phyloP scores from a whole-genome alignment of 1,284 basidiomycete species.

The Exobasidium cylindrosporum region DNA sequence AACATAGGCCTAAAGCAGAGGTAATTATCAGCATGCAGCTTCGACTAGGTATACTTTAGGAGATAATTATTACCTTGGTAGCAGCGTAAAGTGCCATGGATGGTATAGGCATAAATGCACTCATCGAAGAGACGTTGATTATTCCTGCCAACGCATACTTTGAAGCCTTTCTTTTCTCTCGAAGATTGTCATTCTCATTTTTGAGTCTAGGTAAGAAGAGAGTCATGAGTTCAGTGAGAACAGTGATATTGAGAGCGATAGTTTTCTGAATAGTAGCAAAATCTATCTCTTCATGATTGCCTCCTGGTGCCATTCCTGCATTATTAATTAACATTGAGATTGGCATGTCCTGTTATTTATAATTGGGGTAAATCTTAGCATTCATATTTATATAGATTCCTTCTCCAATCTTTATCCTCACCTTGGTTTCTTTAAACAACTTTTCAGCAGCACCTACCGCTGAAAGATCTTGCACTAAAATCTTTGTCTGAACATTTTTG shows the following conservation, averaged over 20 bases:
- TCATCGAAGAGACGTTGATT: constrained; percentile 22
- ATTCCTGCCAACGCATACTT: constrained; percentile 19
- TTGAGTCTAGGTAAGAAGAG: constrained; percentile 21
- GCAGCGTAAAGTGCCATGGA: constrained; percentile 26
- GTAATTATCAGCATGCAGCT: no score
- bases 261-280: constrained; percentile 18
- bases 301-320: constrained; percentile 24
- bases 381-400: background rate
- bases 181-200: constrained; percentile 15
- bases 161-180: constrained; percentile 16
- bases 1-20: no score
- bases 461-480: constrained; percentile 21
- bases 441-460: constrained; percentile 20
- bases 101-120: constrained; percentile 24
- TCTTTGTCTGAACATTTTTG: constrained; percentile 15
- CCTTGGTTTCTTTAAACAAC: constrained; percentile 16
- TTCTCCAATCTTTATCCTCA: background rate
- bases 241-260: constrained; percentile 20
- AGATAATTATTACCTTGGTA: no score
- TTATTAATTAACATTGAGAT: constrained; percentile 27
- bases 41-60: no score
- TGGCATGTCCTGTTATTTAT: constrained; percentile 12
- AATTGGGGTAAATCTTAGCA: background rate
- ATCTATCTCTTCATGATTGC: constrained; percentile 19
- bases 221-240: constrained; percentile 22